A percentile compares a stretch with the other conserved stretches of the same genome.
Evolutionary conservation across 2,329 filamentous ascomycete genomes (phyloP).

Genomic region (Zarea fungicola): DNA sequence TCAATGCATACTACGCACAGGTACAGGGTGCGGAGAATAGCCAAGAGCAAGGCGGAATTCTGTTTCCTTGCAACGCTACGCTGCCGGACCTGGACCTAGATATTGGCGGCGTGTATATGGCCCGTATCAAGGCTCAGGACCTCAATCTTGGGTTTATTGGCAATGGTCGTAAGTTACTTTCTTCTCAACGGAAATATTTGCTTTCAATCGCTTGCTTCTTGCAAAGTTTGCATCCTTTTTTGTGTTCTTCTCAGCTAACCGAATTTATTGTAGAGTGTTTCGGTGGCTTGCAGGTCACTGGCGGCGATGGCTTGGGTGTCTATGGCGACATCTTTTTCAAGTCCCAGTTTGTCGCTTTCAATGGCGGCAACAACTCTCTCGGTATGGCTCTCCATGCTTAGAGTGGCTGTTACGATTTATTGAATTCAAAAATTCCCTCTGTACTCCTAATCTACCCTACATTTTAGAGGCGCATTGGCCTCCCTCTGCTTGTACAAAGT

Average conservation of each 20-base stretch:
- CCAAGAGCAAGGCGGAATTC: constrained; percentile 37
- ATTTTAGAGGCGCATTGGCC: too few relatives aligned
- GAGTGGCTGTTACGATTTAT: too few relatives aligned
- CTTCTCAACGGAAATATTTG: constrained; percentile 2
- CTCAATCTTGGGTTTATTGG: constrained; percentile 49
- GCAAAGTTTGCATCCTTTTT: too few relatives aligned
- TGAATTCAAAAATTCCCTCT: too few relatives aligned
- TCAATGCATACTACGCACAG: constrained; percentile 42
- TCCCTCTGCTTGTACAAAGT: too few relatives aligned
- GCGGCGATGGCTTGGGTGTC: constrained; percentile 49
- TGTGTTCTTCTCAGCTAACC: too few relatives aligned
- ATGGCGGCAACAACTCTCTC: constrained; percentile 49
- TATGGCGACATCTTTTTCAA: constrained; percentile 60
- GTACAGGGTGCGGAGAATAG: constrained; percentile 38
- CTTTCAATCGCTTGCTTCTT: too few relatives aligned
- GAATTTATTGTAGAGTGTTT: constrained; percentile 49
- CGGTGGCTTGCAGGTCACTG: constrained; percentile 60
- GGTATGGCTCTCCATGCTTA: constrained; percentile 38
- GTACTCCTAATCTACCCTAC: too few relatives aligned
- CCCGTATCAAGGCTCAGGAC: constrained; percentile 47
- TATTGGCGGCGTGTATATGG: constrained; percentile 52
- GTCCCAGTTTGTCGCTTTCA: constrained; percentile 54
- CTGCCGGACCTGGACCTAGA: constrained; percentile 49
- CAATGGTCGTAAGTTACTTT: constrained; percentile 42
- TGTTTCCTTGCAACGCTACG: constrained; percentile 39